phyloP scores from a whole-genome alignment of 2,329 filamentous ascomycete genomes.

The Pestalotiopsis sp. region DNA sequence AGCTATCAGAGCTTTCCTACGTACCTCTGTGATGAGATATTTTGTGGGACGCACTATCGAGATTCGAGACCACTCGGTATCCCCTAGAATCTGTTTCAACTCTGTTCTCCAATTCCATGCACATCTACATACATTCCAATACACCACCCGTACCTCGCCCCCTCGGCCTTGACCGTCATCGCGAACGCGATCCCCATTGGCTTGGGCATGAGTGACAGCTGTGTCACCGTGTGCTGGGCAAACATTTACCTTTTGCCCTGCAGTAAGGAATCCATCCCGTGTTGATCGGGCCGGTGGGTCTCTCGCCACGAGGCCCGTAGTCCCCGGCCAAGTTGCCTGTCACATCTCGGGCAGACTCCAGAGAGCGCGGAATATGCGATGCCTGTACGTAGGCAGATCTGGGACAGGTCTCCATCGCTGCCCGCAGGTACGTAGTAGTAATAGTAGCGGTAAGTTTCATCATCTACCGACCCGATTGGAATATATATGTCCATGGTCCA shows the following conservation, averaged over 20 bases:
- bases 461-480: not conserved
- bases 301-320: slow-evolving; percentile 1
- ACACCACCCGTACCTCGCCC: slow-evolving; percentile 1
- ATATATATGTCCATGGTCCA: not conserved
- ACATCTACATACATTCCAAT: not conserved
- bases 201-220: not conserved
- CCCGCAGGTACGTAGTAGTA: not conserved
- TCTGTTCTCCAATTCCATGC: not conserved
- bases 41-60: not conserved
- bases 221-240: not conserved
- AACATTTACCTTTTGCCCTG: not conserved
- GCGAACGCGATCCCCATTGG: not conserved
- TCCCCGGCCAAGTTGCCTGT: not conserved
- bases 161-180: not conserved
- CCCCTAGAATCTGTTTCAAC: not conserved
- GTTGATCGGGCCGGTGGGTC: not conserved
- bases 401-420: not conserved
- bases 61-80: not conserved
- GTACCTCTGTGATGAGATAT: not conserved
- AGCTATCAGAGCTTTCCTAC: not conserved
- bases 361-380: not conserved
- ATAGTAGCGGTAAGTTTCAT: not conserved
- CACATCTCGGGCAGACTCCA: not conserved
- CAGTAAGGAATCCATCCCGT: not conserved
- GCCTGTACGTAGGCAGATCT: not conserved